Evolutionary conservation across 192 early-diverging fungal species (phyloP).

Genomic region (Oehlia diaphana): DNA sequence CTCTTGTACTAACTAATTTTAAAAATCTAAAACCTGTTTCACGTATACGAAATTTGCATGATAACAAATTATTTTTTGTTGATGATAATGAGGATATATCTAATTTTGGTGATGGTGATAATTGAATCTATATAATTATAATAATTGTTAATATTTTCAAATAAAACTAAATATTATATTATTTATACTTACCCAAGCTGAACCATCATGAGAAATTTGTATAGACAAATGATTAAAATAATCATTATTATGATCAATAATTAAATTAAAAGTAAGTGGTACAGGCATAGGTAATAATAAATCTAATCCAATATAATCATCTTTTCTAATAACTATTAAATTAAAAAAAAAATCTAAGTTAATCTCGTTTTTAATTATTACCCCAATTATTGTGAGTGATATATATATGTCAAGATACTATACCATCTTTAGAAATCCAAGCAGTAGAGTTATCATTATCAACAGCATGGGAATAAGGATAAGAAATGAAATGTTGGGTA

Average conservation of each 20-base stretch:
- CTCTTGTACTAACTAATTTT: slow-evolving; percentile 34
- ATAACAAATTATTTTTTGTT: slow-evolving; percentile 3
- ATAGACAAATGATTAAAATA: slow-evolving; percentile 31
- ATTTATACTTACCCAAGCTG: slow-evolving; percentile 36
- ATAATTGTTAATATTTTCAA: neutral
- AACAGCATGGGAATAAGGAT: slow-evolving; percentile 52
- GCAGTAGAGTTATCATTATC: slow-evolving; percentile 50
- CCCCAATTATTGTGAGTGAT: neutral
- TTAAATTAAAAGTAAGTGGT: slow-evolving; percentile 17
- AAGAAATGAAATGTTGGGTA: slow-evolving; percentile 32
- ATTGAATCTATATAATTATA: slow-evolving; percentile 3
- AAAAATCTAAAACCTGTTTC: slow-evolving; percentile 45
- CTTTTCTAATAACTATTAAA: slow-evolving; percentile 39
- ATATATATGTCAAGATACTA: neutral
- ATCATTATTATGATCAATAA: slow-evolving; percentile 14
- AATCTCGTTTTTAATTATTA: neutral
- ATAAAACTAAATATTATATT: neutral
- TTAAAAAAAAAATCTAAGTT: neutral
- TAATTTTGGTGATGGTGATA: slow-evolving; percentile 10
- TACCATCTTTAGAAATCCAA: slow-evolving; percentile 45
- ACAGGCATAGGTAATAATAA: slow-evolving; percentile 45
- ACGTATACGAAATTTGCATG: slow-evolving; percentile 28
- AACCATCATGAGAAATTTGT: slow-evolving; percentile 44
- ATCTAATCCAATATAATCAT: slow-evolving; percentile 60
- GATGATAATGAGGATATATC: neutral